These are phyloP conservation scores for Fusarium tupiense DNA, from an alignment of 2,329 filamentous ascomycete species.

Conservation along the genomic window DNA sequence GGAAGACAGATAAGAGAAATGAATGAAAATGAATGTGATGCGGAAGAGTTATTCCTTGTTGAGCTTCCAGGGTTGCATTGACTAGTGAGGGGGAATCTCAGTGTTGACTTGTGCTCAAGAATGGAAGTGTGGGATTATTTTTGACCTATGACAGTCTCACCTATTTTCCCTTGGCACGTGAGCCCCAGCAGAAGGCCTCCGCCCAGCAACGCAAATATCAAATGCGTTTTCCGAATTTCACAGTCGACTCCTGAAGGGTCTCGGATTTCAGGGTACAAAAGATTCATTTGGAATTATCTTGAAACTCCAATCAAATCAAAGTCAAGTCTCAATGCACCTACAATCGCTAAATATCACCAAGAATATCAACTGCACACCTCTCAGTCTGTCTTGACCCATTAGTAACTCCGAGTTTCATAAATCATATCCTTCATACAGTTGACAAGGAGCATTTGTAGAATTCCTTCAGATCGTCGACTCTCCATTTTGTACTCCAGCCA, in stretches of 20 bases:
- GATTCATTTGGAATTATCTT: neutral
- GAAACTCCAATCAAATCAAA: no score
- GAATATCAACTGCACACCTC: neutral
- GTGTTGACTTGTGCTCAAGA: neutral
- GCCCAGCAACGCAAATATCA: neutral
- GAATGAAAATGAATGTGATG: neutral
- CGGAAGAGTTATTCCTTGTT: neutral
- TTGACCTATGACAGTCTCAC: neutral
- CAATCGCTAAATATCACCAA: neutral
- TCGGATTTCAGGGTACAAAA: fast-evolving
- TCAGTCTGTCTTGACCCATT: neutral
- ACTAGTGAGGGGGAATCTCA: neutral
- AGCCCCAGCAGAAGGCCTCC: neutral
- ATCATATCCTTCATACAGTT: neutral
- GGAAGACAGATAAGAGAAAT: neutral
- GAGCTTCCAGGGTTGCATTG: neutral
- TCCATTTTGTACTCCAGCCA: constrained; percentile 64
- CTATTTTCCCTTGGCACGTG: constrained; percentile 12
- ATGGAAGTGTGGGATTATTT: neutral
- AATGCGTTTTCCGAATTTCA: neutral
- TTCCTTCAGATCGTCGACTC: constrained; percentile 61
- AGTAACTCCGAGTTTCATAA: neutral
- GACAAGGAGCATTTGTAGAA: constrained; percentile 47
- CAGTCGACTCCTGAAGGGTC: neutral
- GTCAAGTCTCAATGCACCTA: neutral